Base-by-base conservation (phyloP, 2,329 filamentous ascomycete species). In the Leptographium radiaticola region DNA sequence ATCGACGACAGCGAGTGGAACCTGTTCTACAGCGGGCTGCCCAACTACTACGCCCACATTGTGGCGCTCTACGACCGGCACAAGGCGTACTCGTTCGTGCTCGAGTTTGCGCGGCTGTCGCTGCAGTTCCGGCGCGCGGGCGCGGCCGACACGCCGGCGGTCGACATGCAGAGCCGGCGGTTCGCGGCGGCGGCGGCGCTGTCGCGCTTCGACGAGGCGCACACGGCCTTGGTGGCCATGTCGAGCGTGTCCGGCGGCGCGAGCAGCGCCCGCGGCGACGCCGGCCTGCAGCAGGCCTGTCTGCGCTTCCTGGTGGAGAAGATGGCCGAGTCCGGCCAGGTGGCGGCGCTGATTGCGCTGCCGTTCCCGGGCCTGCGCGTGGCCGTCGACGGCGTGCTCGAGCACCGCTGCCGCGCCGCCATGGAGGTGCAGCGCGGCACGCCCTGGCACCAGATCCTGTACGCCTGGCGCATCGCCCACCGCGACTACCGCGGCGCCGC, bases 381-480 rank as follows among this genome's bases (percentile, higher is more conserved):
- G 53, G 79, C 84, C 30, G 85, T 96, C 18, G 91, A 98, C 64
- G 80, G 82, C 6, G 83, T 89, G 40, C 78, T 98, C 12, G 73
- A 80, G 8, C 79, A 83, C 39, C 80, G 87, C 61, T 89, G 87
- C 65, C 57, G 55, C 10, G 56, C 58, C 4, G 57, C 54, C 16
- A 52, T 54, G 45, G 85, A 88, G 54, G 77, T 88, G 40, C 74
- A 72, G 54, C 72, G 70, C 42, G 80, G 79, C 11, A 77, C 82
- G 0, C 86, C 88, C 4, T 95, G 90, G 64, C 87, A 93, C 64
- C 87, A 91, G 62, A 85, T 96, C 54, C 79, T 97, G 49, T 95
- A 96, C 66, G 84, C 90, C 4, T 96, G 91, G 81, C 83, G 93
- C 51, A 84, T 95, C 59, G 83, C 83, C 58, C 84, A 84, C 60